phyloP scores from a whole-genome alignment of 768 basidiomycete genomes.

The Pisolithus marmoratus region DNA sequence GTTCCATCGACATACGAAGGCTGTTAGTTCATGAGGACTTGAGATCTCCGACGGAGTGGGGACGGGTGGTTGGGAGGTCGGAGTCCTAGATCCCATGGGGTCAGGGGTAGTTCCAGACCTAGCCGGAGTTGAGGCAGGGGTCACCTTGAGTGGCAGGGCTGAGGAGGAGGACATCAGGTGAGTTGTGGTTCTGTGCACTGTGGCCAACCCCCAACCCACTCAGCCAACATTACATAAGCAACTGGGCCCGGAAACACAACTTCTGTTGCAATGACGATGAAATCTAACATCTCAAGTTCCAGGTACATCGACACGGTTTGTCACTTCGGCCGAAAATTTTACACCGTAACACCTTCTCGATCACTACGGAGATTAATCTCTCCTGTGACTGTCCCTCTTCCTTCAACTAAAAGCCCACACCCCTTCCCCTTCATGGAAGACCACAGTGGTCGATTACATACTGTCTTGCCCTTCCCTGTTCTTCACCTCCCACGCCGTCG shows the following conservation, averaged over 20 bases:
- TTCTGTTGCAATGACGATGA: too few relatives aligned
- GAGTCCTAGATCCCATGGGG: constrained; percentile 31
- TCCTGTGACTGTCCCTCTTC: too few relatives aligned
- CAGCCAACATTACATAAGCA: too few relatives aligned
- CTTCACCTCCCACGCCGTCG: constrained; percentile 83
- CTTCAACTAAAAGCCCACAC: background rate
- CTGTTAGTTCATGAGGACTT: constrained; percentile 90
- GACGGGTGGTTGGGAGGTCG: constrained; percentile 38
- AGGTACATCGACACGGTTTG: too few relatives aligned
- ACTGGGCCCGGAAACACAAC: too few relatives aligned
- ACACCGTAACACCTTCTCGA: too few relatives aligned
- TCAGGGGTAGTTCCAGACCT: constrained; percentile 27
- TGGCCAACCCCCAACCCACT: too few relatives aligned
- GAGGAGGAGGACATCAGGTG: constrained; percentile 40
- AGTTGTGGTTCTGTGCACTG: background rate
- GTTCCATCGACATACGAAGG: constrained; percentile 63
- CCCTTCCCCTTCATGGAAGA: background rate
- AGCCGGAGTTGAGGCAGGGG: constrained; percentile 49
- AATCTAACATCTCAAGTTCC: too few relatives aligned
- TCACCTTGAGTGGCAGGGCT: constrained; percentile 63
- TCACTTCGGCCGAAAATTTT: too few relatives aligned
- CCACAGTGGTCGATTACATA: constrained; percentile 76
- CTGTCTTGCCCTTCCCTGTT: constrained; percentile 70
- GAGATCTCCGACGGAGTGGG: constrained; percentile 62
- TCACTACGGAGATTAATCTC: too few relatives aligned